Conservation (phyloP, 345 rosid genomes). For the Gossypium stocksii region DNA sequence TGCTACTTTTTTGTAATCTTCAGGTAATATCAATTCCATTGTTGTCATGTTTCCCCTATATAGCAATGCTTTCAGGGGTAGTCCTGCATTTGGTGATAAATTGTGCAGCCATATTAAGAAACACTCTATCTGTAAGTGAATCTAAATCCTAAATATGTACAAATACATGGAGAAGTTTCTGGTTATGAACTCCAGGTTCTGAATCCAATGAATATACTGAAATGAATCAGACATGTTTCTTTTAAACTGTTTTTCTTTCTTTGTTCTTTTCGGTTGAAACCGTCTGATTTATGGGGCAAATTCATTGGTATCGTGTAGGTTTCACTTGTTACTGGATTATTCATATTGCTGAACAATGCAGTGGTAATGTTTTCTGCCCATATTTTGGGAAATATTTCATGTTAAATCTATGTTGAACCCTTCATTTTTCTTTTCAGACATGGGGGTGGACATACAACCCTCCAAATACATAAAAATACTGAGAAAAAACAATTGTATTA, state of each 20-base stretch:
- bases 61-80: constrained; percentile 48
- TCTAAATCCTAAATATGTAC: neutral
- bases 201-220: neutral
- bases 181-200: neutral
- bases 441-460: too few relatives aligned
- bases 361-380: constrained; percentile 36
- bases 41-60: constrained; percentile 41
- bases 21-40: constrained; percentile 53
- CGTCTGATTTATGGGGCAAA: neutral
- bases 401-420: neutral
- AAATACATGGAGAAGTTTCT: neutral
- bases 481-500: too few relatives aligned
- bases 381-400: neutral
- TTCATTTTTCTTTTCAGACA: too few relatives aligned
- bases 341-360: constrained; percentile 48
- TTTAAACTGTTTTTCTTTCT: neutral
- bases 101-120: constrained; percentile 40
- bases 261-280: neutral
- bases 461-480: too few relatives aligned
- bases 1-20: neutral
- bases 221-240: neutral
- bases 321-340: constrained; percentile 44
- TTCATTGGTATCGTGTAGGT: constrained; percentile 28
- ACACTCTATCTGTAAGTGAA: constrained; percentile 45
- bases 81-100: constrained; percentile 37